Evolutionary conservation across 176 grass and related monocot species (phyloP).

Genomic region (Musa itinerans): DNA sequence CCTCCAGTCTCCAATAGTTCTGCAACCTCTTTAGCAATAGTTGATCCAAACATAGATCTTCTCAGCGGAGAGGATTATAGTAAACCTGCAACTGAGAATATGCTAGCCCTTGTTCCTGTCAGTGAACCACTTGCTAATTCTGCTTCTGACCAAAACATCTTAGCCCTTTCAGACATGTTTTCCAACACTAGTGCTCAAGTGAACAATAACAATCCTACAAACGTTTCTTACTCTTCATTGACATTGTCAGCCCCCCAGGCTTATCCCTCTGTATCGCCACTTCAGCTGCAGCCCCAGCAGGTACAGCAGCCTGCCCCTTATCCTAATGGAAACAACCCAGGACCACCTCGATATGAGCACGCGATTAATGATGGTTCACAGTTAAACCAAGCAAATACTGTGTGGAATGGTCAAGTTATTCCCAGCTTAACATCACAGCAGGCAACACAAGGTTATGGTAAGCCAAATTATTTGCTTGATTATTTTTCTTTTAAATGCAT

Average conservation of each 20-base stretch:
- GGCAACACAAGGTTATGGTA: conserved; percentile 51
- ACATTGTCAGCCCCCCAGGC: conserved; percentile 37
- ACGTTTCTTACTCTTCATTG: conserved; percentile 28
- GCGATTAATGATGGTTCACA: conserved; percentile 39
- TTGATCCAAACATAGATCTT: conserved; percentile 54
- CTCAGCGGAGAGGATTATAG: conserved; percentile 69
- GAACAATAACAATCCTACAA: conserved; percentile 36
- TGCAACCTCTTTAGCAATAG: conserved; percentile 31
- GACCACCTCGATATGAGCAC: conserved; percentile 16
- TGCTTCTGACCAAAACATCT: conserved; percentile 57
- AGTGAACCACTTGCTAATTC: conserved; percentile 35
- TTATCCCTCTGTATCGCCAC: conserved; percentile 18
- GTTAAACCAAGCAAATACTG: conserved; percentile 22
- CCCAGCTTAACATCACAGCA: conserved; percentile 28
- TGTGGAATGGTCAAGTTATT: conserved; percentile 37
- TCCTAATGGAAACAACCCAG: conserved; percentile 33
- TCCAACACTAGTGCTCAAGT: conserved; percentile 35
- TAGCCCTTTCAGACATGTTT: conserved; percentile 86
- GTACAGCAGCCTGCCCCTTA: conserved; percentile 33
- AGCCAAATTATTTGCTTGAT: not conserved
- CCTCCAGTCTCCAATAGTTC: conserved; percentile 35
- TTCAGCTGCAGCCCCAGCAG: conserved; percentile 33
- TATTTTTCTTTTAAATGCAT: conserved; percentile 9
- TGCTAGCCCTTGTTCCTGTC: conserved; percentile 58
- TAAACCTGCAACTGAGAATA: conserved; percentile 59